Evolutionary conservation across 2,329 filamentous ascomycete species (phyloP), one percentile per base, ranked within the genome.

Genomic region (Aspergillus terreus): DNA sequence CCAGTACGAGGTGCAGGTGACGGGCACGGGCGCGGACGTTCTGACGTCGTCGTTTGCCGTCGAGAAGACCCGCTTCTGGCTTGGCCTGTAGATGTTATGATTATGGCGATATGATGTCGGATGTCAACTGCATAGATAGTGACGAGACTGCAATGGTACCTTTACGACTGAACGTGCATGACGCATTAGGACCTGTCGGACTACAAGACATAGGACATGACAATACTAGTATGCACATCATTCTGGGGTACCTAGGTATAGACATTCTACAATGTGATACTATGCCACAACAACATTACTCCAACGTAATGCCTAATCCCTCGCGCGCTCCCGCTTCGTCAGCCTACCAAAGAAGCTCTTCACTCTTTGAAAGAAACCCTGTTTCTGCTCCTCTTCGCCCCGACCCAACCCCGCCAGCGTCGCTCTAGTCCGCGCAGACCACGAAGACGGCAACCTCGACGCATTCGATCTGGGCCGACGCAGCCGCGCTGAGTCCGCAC

Each of bases 1-100:
- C 27, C 73, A 74, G 44, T 90, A 89, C 64, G 78, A 79, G 51
- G 76, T 89, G 14, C 69, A 84, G 49, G 80, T 88, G 2, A 86
- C 71, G 5, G 70, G 81, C 53, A 87, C 81, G 33, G 76, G 73
- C 4, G 71, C 73, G 4, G 77, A 76, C 54, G 71, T 76, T 7
- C 64, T 86, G 12, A 78, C 66, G 59, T 78, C 71, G 0, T 71
- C 69, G 0, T 85, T 89, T 64, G 75, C 71, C 47, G 78, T 89
- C 12, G 69, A 68, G 14, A 80, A 84, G 74, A 84, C 83, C 2
- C 79, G 78, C 54, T 88, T 82, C 77, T 90, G 86, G 86, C 78
- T 77, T 50, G 85, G 86, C 0, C 54, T 88, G 53, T 87, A 66
- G 38, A 44, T 44, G 23, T 14, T 43, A 5, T 43, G 30, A 27